Conservation (phyloP, 768 basidiomycete species). For the Austroboletus eburneus region DNA sequence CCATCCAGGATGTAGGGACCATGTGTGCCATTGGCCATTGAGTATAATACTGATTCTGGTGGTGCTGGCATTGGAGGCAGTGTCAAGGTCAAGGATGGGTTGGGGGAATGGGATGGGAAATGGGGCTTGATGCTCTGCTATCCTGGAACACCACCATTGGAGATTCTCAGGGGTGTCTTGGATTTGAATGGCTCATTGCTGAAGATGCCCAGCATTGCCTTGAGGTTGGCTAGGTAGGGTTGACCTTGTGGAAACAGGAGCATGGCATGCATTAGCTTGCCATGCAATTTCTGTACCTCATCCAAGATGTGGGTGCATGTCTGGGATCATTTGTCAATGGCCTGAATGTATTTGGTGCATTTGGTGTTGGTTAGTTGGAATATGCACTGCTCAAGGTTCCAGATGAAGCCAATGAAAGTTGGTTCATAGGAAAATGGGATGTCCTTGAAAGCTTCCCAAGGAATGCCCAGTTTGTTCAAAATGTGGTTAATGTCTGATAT, state of each 20-base stretch:
- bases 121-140: no score
- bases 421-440: conserved; percentile 19
- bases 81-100: no score
- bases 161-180: no score
- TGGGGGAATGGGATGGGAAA: no score
- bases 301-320: conserved; percentile 25
- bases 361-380: neutral
- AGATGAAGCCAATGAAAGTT: conserved; percentile 28
- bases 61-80: no score
- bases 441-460: conserved; percentile 32
- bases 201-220: neutral
- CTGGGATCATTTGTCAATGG: neutral
- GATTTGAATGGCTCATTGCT: neutral
- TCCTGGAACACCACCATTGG: no score
- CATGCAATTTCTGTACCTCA: conserved; percentile 35
- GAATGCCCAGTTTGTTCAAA: conserved; percentile 29
- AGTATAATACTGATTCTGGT: neutral
- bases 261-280: conserved; percentile 36
- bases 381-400: neutral
- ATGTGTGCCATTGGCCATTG: neutral
- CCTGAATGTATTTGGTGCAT: neutral
- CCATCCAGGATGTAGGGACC: neutral
- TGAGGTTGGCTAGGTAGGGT: neutral
- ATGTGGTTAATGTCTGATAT: conserved; percentile 35
- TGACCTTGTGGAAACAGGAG: neutral